Evolutionary conservation across 345 rosid species (phyloP).

Genomic region (Sonneratia caseolaris): DNA sequence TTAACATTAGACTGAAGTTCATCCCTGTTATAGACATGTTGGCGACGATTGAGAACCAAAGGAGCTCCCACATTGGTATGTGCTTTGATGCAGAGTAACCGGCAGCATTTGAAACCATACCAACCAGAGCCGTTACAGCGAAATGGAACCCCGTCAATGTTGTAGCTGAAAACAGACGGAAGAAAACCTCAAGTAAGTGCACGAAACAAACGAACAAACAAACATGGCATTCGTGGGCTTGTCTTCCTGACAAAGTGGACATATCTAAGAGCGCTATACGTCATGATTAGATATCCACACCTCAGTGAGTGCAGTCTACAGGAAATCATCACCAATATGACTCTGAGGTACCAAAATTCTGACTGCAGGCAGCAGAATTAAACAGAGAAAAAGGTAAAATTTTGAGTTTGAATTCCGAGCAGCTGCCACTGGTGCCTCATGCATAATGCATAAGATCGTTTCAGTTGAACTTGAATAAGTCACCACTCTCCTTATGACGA

Average conservation of each 20-base stretch:
- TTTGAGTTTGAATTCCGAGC: neutral
- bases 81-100: slow-evolving; percentile 69
- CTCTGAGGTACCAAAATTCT: neutral
- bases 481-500: neutral
- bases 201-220: neutral
- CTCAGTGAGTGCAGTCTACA: neutral
- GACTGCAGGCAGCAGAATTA: neutral
- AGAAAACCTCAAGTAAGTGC: neutral
- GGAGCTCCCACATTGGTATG: slow-evolving; percentile 90
- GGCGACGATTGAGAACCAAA: slow-evolving; percentile 87
- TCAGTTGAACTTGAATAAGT: neutral
- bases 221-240: neutral
- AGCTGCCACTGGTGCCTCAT: neutral
- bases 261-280: neutral
- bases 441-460: neutral
- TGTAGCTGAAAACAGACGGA: slow-evolving; percentile 40
- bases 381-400: neutral
- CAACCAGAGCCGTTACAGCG: slow-evolving; percentile 72
- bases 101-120: slow-evolving; percentile 77
- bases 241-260: neutral
- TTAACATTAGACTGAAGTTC: slow-evolving; percentile 93
- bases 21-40: slow-evolving; percentile 75
- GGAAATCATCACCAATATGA: neutral
- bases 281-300: neutral
- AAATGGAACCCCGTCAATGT: slow-evolving; percentile 93